Evolutionary conservation across 2,329 filamentous ascomycete species (phyloP), one percentile per base, ranked within the genome.

Genomic region (Claviceps cyperi): DNA sequence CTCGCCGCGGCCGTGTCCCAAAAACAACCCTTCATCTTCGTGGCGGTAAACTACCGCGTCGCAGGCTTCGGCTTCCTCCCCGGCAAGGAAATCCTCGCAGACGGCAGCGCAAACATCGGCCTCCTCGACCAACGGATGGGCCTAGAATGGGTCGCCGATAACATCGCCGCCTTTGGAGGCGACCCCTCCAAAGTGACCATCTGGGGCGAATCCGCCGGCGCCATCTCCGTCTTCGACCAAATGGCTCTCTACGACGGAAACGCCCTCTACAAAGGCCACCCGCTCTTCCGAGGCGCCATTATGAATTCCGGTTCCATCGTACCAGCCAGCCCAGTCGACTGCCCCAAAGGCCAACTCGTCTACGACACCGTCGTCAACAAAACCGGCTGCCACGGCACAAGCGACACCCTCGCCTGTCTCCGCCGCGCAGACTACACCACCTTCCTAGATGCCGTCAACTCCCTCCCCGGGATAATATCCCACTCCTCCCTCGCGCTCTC

Each of bases 41-140:
- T 51, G 1, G 43, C 50, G 19, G 39, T 44, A 21, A 49, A 51
- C 41, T 49, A 49, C 15, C 50, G 50, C 7, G 43, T 38, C 3
- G 43, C 41, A 19, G 50, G 40, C 32, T 51, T 51, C 22, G 50
- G 50, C 17, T 51, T 51, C 41, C 22, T 43, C 24, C 49, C 43
- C 4, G 43, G 39, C 19, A 50, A 43, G 28, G 36, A 41, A n/a
- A 46, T 50, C 13, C 43, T 43, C 5, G 39, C 38, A 52, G 59
- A 86, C 53, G 83, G 83, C 1, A 74, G 80, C 2, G 65, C 81
- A 2, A 91, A 90, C 59, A 63, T 87, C 3, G 86, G 86, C 3
- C 41, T 48, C 2, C 35, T 50, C 5, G 79, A 83, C 53, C 78
- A 81, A 55, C 65, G 76, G 21, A 61, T 77, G 0, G 77, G 71